These are phyloP conservation scores for Mycosphaerella sp. DNA, from an alignment of 2,329 filamentous ascomycete species.

Conservation along the genomic window DNA sequence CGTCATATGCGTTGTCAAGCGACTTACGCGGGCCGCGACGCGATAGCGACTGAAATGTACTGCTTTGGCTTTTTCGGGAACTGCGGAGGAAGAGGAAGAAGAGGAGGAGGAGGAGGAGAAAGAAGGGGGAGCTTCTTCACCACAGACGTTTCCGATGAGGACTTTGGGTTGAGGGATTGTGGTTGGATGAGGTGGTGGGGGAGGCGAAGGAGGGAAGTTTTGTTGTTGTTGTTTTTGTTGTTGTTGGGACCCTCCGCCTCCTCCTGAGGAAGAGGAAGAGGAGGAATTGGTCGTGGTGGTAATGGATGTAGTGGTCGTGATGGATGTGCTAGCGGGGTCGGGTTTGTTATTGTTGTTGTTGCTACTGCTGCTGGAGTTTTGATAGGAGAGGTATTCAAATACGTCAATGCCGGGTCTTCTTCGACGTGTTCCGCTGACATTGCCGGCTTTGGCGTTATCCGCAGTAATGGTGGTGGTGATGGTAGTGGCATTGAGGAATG, in stretches of 20 bases:
- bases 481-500: not conserved
- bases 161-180: no score
- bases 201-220: no score
- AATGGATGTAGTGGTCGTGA: no score
- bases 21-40: not conserved
- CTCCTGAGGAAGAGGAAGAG: no score
- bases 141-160: no score
- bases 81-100: not conserved
- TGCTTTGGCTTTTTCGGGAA: not conserved
- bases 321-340: not conserved
- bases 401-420: not conserved
- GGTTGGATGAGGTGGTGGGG: no score
- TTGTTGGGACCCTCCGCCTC: not conserved
- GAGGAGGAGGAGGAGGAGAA: not conserved
- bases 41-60: constrained; percentile 3
- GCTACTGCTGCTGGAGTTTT: not conserved
- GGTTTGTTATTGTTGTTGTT: no score
- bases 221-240: no score
- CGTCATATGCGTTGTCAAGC: not conserved
- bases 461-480: not conserved
- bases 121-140: no score
- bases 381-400: not conserved
- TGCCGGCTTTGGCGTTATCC: not conserved
- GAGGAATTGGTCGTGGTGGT: no score
- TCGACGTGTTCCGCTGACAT: not conserved